Percentiles rank a stretch among this genome's conserved stretches.
Evolutionary conservation across 208 protist species (phyloP).

Genomic region (Trypanosoma congolense): DNA sequence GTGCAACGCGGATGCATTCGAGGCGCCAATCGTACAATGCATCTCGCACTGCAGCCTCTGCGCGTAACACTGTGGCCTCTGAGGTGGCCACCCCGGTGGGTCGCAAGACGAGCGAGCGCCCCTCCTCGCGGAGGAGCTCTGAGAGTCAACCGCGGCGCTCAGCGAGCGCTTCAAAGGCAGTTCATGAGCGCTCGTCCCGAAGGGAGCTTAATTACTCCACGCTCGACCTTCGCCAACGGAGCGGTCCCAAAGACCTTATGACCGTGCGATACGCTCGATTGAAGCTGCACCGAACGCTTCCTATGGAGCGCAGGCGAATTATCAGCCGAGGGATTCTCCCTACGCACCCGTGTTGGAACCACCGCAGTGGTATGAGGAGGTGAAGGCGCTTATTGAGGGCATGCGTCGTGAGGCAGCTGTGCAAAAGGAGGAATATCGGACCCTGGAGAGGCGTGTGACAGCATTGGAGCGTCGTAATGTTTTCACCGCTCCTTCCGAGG

Average conservation of each 20-base stretch:
- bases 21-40: slow-evolving; percentile 49
- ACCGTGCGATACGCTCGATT: neutral
- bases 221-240: neutral
- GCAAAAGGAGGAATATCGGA: slow-evolving; percentile 23
- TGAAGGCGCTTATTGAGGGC: slow-evolving; percentile 32
- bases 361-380: slow-evolving; percentile 16
- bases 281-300: neutral
- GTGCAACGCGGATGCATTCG: slow-evolving; percentile 74
- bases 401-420: slow-evolving; percentile 30
- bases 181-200: neutral
- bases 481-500: neutral
- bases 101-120: slow-evolving; percentile 4
- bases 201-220: neutral
- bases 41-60: slow-evolving; percentile 15
- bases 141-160: slow-evolving; percentile 10
- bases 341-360: neutral
- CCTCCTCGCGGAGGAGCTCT: slow-evolving; percentile 10
- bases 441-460: slow-evolving; percentile 39
- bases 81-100: neutral
- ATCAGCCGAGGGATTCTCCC: slow-evolving; percentile 3
- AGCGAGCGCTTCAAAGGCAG: neutral
- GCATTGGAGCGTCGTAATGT: slow-evolving; percentile 32
- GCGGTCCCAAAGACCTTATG: neutral
- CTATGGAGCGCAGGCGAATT: neutral
- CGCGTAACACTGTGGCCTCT: slow-evolving; percentile 18